phyloP scores from a whole-genome alignment of 345 rosid species.

The Citrus sp. region DNA sequence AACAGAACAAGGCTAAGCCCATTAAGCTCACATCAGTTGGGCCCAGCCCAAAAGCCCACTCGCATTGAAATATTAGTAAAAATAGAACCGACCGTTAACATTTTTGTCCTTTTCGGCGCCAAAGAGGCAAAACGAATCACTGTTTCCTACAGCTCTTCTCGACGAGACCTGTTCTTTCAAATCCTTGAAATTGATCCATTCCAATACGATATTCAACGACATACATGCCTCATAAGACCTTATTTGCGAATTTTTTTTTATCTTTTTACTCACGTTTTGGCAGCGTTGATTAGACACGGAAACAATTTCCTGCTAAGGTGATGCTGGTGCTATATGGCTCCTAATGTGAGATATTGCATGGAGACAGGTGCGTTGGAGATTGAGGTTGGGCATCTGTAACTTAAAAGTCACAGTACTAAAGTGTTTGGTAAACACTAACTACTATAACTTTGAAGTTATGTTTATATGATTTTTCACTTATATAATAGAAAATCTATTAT shows the following conservation, averaged over 20 bases:
- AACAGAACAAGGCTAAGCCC: neutral
- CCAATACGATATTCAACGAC: neutral
- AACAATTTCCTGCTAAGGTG: neutral
- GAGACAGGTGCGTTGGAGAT: neutral
- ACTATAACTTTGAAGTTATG: no score
- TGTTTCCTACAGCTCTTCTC: conserved; percentile 12
- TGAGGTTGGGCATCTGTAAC: fast-evolving
- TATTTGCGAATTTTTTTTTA: no score
- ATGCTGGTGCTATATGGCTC: neutral
- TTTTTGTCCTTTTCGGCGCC: neutral
- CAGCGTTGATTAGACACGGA: no score
- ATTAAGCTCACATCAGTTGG: neutral
- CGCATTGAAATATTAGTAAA: neutral
- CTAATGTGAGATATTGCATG: neutral
- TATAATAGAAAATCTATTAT: no score
- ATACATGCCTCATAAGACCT: no score
- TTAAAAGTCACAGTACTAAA: no score
- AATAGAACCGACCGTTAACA: neutral
- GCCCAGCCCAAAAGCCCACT: neutral
- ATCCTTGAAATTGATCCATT: conserved; percentile 14
- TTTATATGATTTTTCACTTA: no score
- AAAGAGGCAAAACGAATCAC: conserved; percentile 13
- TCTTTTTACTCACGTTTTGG: no score
- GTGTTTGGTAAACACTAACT: no score
- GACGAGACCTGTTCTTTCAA: conserved; percentile 11